Evolutionary conservation across 257 asterid genomes (phyloP).

Genomic region (Leptodermis oblonga): DNA sequence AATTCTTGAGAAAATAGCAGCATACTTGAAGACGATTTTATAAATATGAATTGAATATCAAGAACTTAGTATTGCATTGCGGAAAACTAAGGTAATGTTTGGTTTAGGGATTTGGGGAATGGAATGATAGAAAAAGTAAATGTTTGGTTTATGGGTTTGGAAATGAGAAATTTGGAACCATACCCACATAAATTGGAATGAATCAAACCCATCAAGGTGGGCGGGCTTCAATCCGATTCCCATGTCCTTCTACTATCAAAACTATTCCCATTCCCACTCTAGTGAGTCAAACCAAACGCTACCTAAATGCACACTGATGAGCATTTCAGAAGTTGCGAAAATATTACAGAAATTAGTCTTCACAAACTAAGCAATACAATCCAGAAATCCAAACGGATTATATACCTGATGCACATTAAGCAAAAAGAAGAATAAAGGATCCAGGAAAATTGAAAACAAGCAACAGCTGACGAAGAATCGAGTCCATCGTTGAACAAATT

Average conservation of each 20-base stretch:
- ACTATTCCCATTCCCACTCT: too few species aligned
- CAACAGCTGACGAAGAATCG: conserved; percentile 64
- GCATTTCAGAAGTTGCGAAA: neutral
- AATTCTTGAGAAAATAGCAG: conserved; percentile 1
- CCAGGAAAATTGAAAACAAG: conserved; percentile 61
- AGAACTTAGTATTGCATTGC: too few species aligned
- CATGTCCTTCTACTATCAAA: too few species aligned
- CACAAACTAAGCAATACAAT: neutral
- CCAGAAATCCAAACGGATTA: neutral
- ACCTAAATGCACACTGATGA: neutral
- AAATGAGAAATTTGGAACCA: too few species aligned
- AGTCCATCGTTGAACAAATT: conserved; percentile 69
- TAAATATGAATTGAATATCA: neutral
- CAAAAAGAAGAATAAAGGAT: conserved; percentile 78
- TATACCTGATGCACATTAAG: conserved; percentile 54
- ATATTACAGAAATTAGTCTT: neutral
- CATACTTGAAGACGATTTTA: neutral
- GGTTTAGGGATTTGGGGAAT: too few species aligned
- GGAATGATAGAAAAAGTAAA: too few species aligned
- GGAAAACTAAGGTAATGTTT: too few species aligned
- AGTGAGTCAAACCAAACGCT: too few species aligned
- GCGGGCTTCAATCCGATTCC: too few species aligned
- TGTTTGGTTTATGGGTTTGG: too few species aligned
- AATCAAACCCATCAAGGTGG: too few species aligned
- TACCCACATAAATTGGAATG: too few species aligned